phyloP scores from a whole-genome alignment of 345 rosid genomes.

The Gynandropsis gynandra region DNA sequence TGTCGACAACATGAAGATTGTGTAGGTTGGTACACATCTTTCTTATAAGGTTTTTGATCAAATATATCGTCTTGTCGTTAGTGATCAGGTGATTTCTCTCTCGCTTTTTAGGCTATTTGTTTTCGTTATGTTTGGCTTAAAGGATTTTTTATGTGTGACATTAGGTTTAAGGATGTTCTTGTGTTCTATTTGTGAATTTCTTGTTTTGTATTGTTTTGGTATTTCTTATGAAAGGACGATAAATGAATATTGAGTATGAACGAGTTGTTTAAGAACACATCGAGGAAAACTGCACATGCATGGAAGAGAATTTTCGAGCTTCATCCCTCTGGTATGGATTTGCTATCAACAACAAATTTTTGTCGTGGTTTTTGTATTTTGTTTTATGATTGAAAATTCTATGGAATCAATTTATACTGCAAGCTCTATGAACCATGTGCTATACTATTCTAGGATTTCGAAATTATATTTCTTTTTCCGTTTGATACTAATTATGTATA shows the following conservation, averaged over 20 bases:
- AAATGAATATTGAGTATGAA: conserved; percentile 57
- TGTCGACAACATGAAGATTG: conserved; percentile 74
- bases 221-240: conserved; percentile 71
- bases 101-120: no score
- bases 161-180: not conserved
- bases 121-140: not conserved
- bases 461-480: no score
- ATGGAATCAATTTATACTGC: no score
- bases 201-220: not conserved
- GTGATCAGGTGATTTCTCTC: conserved; percentile 55
- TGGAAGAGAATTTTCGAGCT: conserved; percentile 76
- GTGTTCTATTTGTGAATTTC: not conserved
- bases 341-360: not conserved
- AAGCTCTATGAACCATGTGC: no score
- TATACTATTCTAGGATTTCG: no score
- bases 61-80: conserved; percentile 69
- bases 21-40: conserved; percentile 82
- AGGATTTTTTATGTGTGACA: not conserved
- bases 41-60: conserved; percentile 62
- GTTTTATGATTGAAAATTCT: no score
- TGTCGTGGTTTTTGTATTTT: no score
- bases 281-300: conserved; percentile 63
- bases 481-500: no score
- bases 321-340: conserved; percentile 47
- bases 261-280: conserved; percentile 74